Conservation (phyloP, 352 stramenopile genomes). For the Phytophthora citrophthora region DNA sequence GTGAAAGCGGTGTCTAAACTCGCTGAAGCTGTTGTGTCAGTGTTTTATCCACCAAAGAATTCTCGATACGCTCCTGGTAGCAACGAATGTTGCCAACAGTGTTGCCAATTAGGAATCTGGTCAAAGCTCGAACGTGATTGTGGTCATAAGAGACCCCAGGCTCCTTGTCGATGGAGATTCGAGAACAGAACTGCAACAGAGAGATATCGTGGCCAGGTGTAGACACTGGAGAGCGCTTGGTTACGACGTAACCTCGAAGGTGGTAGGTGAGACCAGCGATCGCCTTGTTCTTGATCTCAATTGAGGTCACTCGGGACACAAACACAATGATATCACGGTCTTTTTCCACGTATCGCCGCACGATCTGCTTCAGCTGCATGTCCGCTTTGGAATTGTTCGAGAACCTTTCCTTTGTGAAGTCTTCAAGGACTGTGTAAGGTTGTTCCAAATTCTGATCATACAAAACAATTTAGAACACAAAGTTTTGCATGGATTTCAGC, state of each 20-base stretch:
- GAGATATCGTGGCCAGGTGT: slow-evolving; percentile 30
- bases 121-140: slow-evolving; percentile 37
- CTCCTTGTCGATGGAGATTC: slow-evolving; percentile 54
- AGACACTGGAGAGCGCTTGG: slow-evolving; percentile 37
- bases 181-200: slow-evolving; percentile 56
- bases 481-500: background rate
- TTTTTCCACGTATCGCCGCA: slow-evolving; percentile 24
- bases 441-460: slow-evolving; percentile 16
- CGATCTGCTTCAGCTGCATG: slow-evolving; percentile 29
- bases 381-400: slow-evolving; percentile 22
- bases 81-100: slow-evolving; percentile 42
- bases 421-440: slow-evolving; percentile 19
- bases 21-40: slow-evolving; percentile 2
- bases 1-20: background rate
- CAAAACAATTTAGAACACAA: background rate
- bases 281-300: slow-evolving; percentile 27
- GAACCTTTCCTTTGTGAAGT: slow-evolving; percentile 27
- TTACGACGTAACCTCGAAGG: slow-evolving; percentile 37
- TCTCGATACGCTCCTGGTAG: slow-evolving; percentile 56
- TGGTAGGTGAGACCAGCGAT: slow-evolving; percentile 28
- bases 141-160: slow-evolving; percentile 26
- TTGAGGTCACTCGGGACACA: slow-evolving; percentile 12
- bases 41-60: slow-evolving; percentile 34
- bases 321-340: slow-evolving; percentile 21
- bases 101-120: slow-evolving; percentile 50